These are phyloP conservation scores for Ophiostoma himal-ulmi DNA, from an alignment of 2,329 filamentous ascomycete species.

Conservation along the genomic window DNA sequence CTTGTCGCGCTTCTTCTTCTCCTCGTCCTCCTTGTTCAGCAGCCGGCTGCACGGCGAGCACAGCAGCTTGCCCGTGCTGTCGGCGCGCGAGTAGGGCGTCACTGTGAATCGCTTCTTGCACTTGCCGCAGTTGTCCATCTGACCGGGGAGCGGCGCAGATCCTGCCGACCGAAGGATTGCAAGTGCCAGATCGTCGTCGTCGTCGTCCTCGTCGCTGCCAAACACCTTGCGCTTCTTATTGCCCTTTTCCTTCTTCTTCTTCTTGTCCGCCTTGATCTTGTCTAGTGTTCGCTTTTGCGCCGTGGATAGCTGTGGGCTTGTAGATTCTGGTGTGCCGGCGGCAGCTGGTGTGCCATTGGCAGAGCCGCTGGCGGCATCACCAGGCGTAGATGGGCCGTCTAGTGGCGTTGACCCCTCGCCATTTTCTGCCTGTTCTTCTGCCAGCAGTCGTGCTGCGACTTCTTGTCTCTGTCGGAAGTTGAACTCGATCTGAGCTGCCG, in stretches of 20 bases:
- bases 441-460: conserved; percentile 32
- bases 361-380: not conserved
- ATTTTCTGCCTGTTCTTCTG: conserved; percentile 29
- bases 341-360: not conserved
- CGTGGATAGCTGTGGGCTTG: conserved; percentile 30
- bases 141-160: conserved; percentile 60
- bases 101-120: conserved; percentile 89
- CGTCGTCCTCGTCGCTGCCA: conserved; percentile 36
- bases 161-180: conserved; percentile 42
- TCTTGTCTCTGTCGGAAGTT: conserved; percentile 47
- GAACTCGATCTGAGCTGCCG: conserved; percentile 49
- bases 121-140: conserved; percentile 79
- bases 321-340: not conserved
- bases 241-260: conserved; percentile 40
- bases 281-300: conserved; percentile 43
- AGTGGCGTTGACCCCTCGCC: conserved; percentile 8
- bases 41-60: conserved; percentile 77
- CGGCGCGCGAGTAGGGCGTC: conserved; percentile 78
- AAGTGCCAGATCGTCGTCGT: conserved; percentile 46
- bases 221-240: conserved; percentile 42
- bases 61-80: conserved; percentile 69
- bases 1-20: conserved; percentile 45
- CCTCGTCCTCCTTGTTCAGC: conserved; percentile 55
- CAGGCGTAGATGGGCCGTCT: not conserved
- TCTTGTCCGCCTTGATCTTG: conserved; percentile 56